These are phyloP conservation scores for Xylaria sp. DNA, from an alignment of 2,329 filamentous ascomycete genomes.

Conservation along the genomic window DNA sequence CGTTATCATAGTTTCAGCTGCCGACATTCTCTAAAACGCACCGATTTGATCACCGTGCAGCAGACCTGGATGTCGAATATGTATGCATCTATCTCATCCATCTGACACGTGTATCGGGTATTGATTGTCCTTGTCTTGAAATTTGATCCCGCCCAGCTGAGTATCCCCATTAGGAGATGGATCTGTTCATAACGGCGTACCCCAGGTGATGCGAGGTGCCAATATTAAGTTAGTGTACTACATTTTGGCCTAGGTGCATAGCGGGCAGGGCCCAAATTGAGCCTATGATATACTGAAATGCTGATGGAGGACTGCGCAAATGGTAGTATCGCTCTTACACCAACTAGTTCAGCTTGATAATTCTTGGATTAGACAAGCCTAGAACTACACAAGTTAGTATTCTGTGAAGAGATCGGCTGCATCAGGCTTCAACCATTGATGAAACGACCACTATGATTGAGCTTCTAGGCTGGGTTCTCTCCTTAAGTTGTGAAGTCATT, in stretches of 20 bases:
- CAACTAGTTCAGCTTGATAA: not conserved
- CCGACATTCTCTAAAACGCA: not conserved
- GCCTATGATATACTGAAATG: not conserved
- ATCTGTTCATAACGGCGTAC: not conserved
- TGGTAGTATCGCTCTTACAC: not conserved
- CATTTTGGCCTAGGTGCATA: not conserved
- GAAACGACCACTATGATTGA: not conserved
- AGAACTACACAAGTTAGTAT: not conserved
- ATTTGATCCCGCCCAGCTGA: not conserved
- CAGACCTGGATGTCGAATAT: not conserved
- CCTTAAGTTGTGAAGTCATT: not conserved
- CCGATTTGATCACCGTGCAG: not conserved
- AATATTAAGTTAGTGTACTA: not conserved
- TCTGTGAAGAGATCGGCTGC: not conserved
- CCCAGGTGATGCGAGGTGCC: not conserved
- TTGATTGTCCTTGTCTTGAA: no score
- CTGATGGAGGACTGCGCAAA: not conserved
- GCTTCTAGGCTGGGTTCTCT: not conserved
- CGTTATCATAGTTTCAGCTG: not conserved
- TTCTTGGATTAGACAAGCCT: not conserved
- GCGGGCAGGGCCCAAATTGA: conserved; percentile 2
- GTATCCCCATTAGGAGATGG: not conserved
- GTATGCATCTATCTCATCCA: not conserved
- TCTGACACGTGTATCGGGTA: not conserved
- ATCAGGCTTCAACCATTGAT: not conserved